phyloP scores from a whole-genome alignment of 2,329 filamentous ascomycete species.

The Aquanectria penicillioides region DNA sequence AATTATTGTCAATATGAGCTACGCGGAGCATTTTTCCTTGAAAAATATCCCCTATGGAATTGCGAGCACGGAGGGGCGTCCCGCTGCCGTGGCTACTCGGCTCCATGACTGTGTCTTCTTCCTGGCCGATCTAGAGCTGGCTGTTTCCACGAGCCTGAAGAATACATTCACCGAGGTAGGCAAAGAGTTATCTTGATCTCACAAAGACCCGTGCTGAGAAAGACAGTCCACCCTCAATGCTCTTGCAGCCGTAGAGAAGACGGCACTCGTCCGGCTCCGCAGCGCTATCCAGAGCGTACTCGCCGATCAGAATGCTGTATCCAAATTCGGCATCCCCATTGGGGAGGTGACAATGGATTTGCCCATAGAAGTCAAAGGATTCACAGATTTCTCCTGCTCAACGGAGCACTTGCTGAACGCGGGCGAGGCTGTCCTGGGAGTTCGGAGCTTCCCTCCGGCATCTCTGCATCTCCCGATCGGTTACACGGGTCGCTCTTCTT shows the following conservation, averaged over 20 bases:
- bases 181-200: background rate
- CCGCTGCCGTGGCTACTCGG: conserved; percentile 11
- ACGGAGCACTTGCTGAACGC: conserved; percentile 64
- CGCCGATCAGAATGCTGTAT: background rate
- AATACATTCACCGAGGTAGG: conserved; percentile 5
- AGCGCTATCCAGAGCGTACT: background rate
- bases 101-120: conserved; percentile 12
- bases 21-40: conserved; percentile 15
- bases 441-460: conserved; percentile 52
- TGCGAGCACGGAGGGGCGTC: background rate
- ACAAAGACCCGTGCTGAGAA: background rate
- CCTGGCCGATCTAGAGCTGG: conserved; percentile 3
- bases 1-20: background rate
- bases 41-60: conserved; percentile 18
- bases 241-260: conserved; percentile 6
- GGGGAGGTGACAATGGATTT: conserved; percentile 55
- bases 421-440: conserved; percentile 51
- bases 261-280: conserved; percentile 9
- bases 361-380: conserved; percentile 61
- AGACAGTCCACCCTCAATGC: conserved; percentile 3
- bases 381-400: conserved; percentile 64
- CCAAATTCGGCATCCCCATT: background rate
- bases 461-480: conserved; percentile 61
- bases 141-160: background rate
- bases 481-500: conserved; percentile 65